Evolutionary conservation across 139 green algal species (phyloP).

Genomic region (Chlorella sp.): DNA sequence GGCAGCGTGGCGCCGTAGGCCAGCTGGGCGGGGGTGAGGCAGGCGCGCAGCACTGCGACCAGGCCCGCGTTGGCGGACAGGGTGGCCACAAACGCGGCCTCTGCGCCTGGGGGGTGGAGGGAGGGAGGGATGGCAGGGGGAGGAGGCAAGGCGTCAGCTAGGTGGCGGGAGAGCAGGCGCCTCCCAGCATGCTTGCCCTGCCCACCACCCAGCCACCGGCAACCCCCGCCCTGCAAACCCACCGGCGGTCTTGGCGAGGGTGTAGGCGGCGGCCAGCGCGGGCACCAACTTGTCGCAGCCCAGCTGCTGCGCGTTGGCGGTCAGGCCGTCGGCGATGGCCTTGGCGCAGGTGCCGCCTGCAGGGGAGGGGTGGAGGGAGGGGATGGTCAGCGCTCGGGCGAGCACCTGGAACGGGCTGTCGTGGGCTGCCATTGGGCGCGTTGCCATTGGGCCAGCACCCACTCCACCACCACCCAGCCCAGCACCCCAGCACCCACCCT

Average conservation of each 20-base stretch:
- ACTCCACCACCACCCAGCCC: no score
- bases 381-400: not conserved
- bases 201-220: not conserved
- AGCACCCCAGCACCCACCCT: not conserved
- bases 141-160: not conserved
- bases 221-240: not conserved
- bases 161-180: no score
- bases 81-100: not conserved
- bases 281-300: constrained; percentile 9
- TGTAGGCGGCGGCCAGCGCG: not conserved
- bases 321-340: not conserved
- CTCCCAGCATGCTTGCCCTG: no score
- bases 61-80: not conserved
- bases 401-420: not conserved
- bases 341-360: constrained; percentile 8
- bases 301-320: constrained; percentile 1
- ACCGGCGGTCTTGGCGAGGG: not conserved
- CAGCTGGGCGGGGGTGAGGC: constrained; percentile 2
- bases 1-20: constrained; percentile 3
- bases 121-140: not conserved
- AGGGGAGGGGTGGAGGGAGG: not conserved
- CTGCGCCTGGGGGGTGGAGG: not conserved
- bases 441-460: not conserved
- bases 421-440: no score
- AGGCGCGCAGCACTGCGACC: not conserved